Evolutionary conservation across 306 rosid species (phyloP), one percentile per base, ranked within the genome.

Genomic region (Abrus precatorius): DNA sequence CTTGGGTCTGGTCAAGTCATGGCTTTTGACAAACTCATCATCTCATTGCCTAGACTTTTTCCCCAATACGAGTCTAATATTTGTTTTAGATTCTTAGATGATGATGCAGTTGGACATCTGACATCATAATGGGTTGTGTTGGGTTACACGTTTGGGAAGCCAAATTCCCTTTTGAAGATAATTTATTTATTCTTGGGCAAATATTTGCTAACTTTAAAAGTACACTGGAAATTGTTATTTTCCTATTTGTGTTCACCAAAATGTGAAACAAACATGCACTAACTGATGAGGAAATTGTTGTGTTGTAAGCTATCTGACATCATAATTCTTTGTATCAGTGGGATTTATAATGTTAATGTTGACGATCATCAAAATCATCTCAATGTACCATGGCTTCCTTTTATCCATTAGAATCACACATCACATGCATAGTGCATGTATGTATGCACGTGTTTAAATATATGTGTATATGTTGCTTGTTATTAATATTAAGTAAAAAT

Each of bases 311-410:
- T 52, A 69, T 54, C 50, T 75, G 73, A 57, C 50, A 30, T 48
- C 63, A 50, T 38, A 12, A 34, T 72, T 83, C 87, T 75, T 73
- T 82, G 82, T 86, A 67, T 80, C 64, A 56, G 12, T 28, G 71
- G 49, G 76, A 66, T 76, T 71, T 66, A 7, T 36, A 30, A 41
- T 76, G 54, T 48, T 77, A 7, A 33, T 55, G 45, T 81, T 81
- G 55, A 55, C 28, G 32, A 41, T 76, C 29, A 34, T 72, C 64
- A 72, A 3, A 13, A 70, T 29, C 41, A 6, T 45, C 41, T 47
- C 2, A 44, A 29, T 38, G 34, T 6, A 2, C 8, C 30, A 6
- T 9, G 38, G 28, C 20, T 41, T 41, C 13, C 27, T 68, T 68
- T 43, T 34, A 29, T 41, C 14, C 13, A 41, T 41, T 3, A 40